These are phyloP conservation scores for Quercus berberidifolia DNA, from an alignment of 306 rosid genomes.

Conservation along the genomic window DNA sequence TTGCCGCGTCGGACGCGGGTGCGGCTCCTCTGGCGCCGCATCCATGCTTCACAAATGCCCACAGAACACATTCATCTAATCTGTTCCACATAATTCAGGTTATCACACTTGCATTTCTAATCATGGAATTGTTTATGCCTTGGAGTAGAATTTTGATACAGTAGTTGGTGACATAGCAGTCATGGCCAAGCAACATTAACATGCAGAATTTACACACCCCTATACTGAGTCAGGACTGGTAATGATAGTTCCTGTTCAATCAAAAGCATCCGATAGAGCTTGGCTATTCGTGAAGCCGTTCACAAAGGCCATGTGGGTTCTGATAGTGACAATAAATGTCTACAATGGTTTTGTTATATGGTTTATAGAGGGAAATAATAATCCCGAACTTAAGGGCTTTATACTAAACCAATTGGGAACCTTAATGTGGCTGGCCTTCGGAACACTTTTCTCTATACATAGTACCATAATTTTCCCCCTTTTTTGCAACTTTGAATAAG, in stretches of 20 bases:
- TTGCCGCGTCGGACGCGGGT: no score
- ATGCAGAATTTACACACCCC: constrained; percentile 45
- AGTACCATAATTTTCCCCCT: constrained; percentile 24
- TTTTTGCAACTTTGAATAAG: neutral
- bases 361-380: constrained; percentile 37
- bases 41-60: no score
- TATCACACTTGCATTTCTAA: neutral
- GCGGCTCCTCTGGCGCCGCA: no score
- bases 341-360: constrained; percentile 48
- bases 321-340: constrained; percentile 20
- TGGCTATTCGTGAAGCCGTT: constrained; percentile 43
- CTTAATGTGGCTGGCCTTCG: constrained; percentile 39
- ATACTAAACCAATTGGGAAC: constrained; percentile 34
- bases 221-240: constrained; percentile 40
- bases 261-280: constrained; percentile 14
- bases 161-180: constrained; percentile 44
- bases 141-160: constrained; percentile 40
- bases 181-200: constrained; percentile 10
- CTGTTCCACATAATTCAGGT: no score
- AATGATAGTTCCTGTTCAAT: constrained; percentile 41
- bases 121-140: neutral
- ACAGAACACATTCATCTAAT: no score
- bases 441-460: constrained; percentile 32
- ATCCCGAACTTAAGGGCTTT: constrained; percentile 29
- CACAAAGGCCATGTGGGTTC: constrained; percentile 40